A percentile compares a stretch with the other conserved stretches of the same genome.
These are phyloP conservation scores for Cydonia oblonga DNA, from an alignment of 331 rosid species.

Conservation along the genomic window DNA sequence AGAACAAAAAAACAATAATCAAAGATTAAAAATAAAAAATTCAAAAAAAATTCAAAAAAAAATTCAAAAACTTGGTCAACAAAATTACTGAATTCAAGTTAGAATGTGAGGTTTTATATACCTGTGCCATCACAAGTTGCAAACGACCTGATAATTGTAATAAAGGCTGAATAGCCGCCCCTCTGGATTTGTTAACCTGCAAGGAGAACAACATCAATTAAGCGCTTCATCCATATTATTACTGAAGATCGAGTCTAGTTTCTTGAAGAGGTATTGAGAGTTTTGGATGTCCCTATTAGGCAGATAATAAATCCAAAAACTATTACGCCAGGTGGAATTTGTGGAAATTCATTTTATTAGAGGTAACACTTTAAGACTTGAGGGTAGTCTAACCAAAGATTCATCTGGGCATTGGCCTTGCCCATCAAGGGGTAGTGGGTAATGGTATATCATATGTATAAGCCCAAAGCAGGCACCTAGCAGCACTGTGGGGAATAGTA, in stretches of 20 bases:
- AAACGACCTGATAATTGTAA: constrained; percentile 78
- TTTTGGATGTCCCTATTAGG: neutral
- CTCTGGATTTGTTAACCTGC: constrained; percentile 61
- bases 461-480: neutral
- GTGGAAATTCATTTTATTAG: neutral
- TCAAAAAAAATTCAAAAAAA: neutral
- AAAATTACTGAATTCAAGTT: neutral
- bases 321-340: neutral
- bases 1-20: neutral
- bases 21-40: neutral
- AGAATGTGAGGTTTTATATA: constrained; percentile 13
- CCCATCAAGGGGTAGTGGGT: neutral
- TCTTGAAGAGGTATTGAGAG: neutral
- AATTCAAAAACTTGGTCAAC: constrained; percentile 5
- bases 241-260: neutral
- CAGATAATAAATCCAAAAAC: neutral
- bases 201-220: constrained; percentile 8
- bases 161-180: constrained; percentile 46
- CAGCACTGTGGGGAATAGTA: neutral
- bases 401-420: neutral
- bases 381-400: neutral
- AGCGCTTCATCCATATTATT: neutral
- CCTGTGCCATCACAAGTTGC: constrained; percentile 80
- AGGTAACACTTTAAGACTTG: neutral
- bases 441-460: neutral